Base-by-base conservation (phyloP, 1,284 basidiomycete genomes). In the Boletus calvinii region DNA sequence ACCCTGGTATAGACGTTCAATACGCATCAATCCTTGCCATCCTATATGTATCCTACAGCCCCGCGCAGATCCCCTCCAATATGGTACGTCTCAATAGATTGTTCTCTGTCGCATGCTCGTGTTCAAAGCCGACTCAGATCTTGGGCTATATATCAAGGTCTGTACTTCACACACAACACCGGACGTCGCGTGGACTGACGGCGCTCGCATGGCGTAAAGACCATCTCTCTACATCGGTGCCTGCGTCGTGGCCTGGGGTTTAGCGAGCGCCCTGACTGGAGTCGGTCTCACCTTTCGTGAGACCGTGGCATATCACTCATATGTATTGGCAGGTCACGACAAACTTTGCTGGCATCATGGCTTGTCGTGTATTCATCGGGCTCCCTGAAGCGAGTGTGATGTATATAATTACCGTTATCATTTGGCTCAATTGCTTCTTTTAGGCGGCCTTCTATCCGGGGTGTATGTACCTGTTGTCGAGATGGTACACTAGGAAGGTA, bases 401-500 rank as follows among this genome's bases (percentile, higher is more conserved):
- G 78, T 77, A 51, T 8, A 6, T 4, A 24, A 4, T 17, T 9
- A n/a, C 20, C 22, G 0, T 41, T 3, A 20, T 1, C 10, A 18
- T 8, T 26, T 20, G 3, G 24, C 15, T 36, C 9, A 20, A 47
- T n/a, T n/a, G n/a, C n/a, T 29, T 29, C 4, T 29, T 2, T 30
- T 40, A 78, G 76, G 77, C 83, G 8, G 81, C 83, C 0, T 85
- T 86, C 59, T 85, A 84, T 62, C 84, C 84, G 9, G 84, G 83
- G 13, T 73, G 78, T 1, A 76, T 82, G 29, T 85, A 81, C 57
- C 69, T 85, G 11, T 67, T 85, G 6, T 85, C 83, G 17, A 71
- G 82, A 38, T 85, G 84, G 84, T 85, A 86, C 58, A 85, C 83
- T 0, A 80, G 77, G 56, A 83, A 77, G 72, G 82, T 77, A 34